A percentile compares a stretch with the other conserved stretches of the same genome.
Conservation (phyloP, 305 asterid species). For the Solanum hybrid region DNA sequence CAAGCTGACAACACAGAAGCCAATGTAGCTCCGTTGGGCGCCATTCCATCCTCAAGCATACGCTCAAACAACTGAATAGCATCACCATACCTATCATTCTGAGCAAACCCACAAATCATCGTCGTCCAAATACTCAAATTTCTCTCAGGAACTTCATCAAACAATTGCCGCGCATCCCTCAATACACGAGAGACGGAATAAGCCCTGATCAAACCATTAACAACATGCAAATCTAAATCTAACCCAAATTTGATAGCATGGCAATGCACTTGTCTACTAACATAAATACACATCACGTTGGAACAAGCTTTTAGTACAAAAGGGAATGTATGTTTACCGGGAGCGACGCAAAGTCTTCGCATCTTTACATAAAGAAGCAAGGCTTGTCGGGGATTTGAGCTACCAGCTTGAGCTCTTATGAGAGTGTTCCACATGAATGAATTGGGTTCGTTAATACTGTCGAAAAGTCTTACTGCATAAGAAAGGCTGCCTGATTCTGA, state of each 20-base stretch:
- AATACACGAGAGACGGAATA: conserved; percentile 47
- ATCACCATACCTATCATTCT: conserved; percentile 34
- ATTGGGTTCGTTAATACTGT: conserved; percentile 26
- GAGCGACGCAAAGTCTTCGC: conserved; percentile 35
- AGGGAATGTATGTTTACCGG: conserved; percentile 71
- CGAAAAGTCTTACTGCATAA: conserved; percentile 46
- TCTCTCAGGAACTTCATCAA: conserved; percentile 44
- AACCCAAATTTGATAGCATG: conserved; percentile 54
- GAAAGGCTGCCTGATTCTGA: conserved; percentile 42
- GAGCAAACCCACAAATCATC: conserved; percentile 76
- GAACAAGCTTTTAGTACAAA: conserved; percentile 74
- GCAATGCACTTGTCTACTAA: conserved; percentile 48
- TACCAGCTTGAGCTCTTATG: conserved; percentile 57
- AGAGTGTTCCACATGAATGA: conserved; percentile 81
- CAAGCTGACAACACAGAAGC: conserved; percentile 77
- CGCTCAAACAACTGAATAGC: conserved; percentile 45
- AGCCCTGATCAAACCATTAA: conserved; percentile 50
- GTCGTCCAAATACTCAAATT: conserved; percentile 67
- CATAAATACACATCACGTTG: conserved; percentile 8
- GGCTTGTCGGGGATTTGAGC: conserved; percentile 28
- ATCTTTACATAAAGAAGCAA: conserved; percentile 39
- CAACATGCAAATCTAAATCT: conserved; percentile 48
- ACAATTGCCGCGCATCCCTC: conserved; percentile 43
- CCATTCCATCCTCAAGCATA: conserved; percentile 45
- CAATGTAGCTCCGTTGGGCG: conserved; percentile 51